Evolutionary conservation across 2,329 filamentous ascomycete genomes (phyloP), one percentile per base, ranked within the genome.

Genomic region (Sarocladiaceae sp.): DNA sequence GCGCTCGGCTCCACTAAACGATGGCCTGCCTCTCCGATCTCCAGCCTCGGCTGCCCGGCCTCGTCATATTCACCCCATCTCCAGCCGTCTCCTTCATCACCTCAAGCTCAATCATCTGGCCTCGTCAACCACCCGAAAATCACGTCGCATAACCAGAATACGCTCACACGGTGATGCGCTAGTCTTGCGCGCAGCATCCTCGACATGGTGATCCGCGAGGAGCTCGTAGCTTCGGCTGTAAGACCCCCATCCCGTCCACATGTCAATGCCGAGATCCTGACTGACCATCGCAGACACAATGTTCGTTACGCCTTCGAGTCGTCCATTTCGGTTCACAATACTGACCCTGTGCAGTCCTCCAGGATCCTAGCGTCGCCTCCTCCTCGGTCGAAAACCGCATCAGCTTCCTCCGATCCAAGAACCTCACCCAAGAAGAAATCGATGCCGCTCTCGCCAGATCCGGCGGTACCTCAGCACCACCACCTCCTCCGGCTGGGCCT

Each of bases 391-490:
- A 97, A 59, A 96, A 93, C 66, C 83, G 88, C 52, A 78, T 97
- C 48, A 85, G 89, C 7, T 98, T 98, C 56, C 75, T 98, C 16
- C 87, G 90, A 64, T 94, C 90, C 6, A 98, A 98, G 69, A 97
- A 98, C 64, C 76, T 98, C 45, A 97, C 91, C 1, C 86, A 93
- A 63, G 91, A 97, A 66, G 94, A 98, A 67, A 85, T 98, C 57
- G 87, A 93, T 59, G 73, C 80, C 29, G 86, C 94, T 13, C 76
- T 98, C 53, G 76, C 86, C 33, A 82, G 91, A 57, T 81, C 80
- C 37, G 82, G 83, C 51, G 80, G 80, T 55, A 77, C 75, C 53
- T 60, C 70, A 34, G 66, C 69, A 26, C 63, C 67, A 16, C 42
- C 53, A 44, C 58, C 65, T n/a, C 16, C 43, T 3, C 27, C 43